phyloP scores from a whole-genome alignment of 805 yeast genomes.

The Metschnikowia continentalis region DNA sequence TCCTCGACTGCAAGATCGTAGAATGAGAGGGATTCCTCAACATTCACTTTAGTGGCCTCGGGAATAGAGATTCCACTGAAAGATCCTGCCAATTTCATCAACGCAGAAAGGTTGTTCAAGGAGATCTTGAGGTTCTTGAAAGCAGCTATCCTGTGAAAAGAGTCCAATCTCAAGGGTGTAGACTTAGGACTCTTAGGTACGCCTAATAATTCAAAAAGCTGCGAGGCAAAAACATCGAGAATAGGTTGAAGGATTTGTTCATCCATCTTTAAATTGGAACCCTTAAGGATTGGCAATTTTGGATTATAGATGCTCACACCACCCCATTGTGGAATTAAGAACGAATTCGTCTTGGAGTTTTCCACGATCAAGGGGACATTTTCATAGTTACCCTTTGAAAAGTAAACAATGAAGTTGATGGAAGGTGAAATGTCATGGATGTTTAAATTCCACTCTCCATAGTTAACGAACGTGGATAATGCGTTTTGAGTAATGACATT shows the following conservation, averaged over 20 bases:
- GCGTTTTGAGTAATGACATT: slow-evolving; percentile 45
- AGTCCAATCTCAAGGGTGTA: slow-evolving; percentile 60
- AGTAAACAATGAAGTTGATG: slow-evolving; percentile 65
- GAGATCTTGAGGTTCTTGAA: slow-evolving; percentile 58
- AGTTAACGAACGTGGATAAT: slow-evolving; percentile 73
- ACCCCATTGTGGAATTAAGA: slow-evolving; percentile 86
- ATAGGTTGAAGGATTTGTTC: slow-evolving; percentile 49
- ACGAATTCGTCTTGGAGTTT: slow-evolving; percentile 50
- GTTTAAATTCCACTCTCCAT: slow-evolving; percentile 75
- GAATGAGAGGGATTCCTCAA: slow-evolving; percentile 44
- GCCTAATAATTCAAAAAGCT: slow-evolving; percentile 70
- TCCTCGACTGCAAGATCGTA: slow-evolving; percentile 35
- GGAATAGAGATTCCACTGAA: slow-evolving; percentile 85
- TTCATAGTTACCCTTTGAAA: slow-evolving; percentile 46
- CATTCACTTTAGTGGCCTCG: slow-evolving; percentile 57
- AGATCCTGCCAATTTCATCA: slow-evolving; percentile 62
- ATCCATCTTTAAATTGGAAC: slow-evolving; percentile 24
- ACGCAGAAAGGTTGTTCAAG: slow-evolving; percentile 66
- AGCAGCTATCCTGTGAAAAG: slow-evolving; percentile 56
- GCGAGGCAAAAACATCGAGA: slow-evolving; percentile 68
- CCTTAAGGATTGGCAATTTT: slow-evolving; percentile 20
- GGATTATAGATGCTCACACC: slow-evolving; percentile 59
- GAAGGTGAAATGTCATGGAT: slow-evolving; percentile 60
- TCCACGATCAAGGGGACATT: slow-evolving; percentile 48
- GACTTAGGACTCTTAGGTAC: slow-evolving; percentile 56